phyloP scores from a whole-genome alignment of 257 asterid species.

The Dorcoceras hygrometricum region DNA sequence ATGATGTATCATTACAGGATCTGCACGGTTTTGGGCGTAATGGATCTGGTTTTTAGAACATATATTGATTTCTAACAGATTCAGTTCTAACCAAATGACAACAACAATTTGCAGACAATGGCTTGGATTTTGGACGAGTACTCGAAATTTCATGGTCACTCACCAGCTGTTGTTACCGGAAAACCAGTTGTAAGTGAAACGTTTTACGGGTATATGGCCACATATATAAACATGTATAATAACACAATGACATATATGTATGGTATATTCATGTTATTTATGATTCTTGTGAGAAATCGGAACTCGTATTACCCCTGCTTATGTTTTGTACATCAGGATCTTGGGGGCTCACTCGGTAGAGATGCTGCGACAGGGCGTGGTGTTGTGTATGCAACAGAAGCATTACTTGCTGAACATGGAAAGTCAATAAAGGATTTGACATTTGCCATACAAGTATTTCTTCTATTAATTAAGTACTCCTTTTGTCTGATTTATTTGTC shows the following conservation, averaged over 20 bases:
- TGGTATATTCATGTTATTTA: neutral
- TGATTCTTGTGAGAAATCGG: neutral
- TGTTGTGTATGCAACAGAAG: conserved; percentile 65
- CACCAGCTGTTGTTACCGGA: conserved; percentile 94
- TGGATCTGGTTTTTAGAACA: neutral
- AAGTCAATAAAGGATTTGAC: conserved; percentile 63
- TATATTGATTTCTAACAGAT: neutral
- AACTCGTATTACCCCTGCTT: conserved; percentile 3
- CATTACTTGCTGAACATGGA: conserved; percentile 74
- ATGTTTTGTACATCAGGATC: conserved; percentile 44
- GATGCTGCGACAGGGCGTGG: conserved; percentile 99
- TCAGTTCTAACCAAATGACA: neutral
- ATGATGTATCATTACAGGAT: neutral
- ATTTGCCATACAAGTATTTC: conserved; percentile 55
- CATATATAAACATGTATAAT: neutral
- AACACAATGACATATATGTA: neutral
- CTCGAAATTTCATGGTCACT: conserved; percentile 89
- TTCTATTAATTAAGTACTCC: neutral
- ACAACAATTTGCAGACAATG: conserved; percentile 64
- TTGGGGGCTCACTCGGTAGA: conserved; percentile 89
- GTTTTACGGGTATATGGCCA: neutral
- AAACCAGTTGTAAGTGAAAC: conserved; percentile 66
- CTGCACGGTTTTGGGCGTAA: neutral
- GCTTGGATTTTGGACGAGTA: conserved; percentile 98
- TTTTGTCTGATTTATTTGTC: conserved; percentile 4